These are phyloP conservation scores for Paraphoma sp. DNA, from an alignment of 2,329 filamentous ascomycete genomes.

Conservation along the genomic window DNA sequence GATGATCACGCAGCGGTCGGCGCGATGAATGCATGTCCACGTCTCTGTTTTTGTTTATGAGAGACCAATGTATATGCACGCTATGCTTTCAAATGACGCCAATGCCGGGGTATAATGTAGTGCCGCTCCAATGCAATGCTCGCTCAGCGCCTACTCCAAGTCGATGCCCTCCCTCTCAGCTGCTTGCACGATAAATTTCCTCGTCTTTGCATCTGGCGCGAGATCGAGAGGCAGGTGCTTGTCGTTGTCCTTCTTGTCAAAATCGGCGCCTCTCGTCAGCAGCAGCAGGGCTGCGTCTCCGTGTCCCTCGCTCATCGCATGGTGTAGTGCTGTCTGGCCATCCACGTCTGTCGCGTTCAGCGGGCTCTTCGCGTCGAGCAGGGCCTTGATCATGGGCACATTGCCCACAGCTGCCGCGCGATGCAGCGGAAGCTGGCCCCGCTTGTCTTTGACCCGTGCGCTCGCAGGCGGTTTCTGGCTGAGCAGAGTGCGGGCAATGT, in stretches of 20 bases:
- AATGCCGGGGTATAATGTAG: constrained; percentile 3
- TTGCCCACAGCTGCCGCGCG: constrained; percentile 89
- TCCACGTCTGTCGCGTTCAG: constrained; percentile 82
- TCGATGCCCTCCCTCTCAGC: constrained; percentile 88
- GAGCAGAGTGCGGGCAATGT: constrained; percentile 79
- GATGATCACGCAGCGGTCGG: too few species aligned
- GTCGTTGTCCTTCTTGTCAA: constrained; percentile 75
- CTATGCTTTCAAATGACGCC: constrained; percentile 5
- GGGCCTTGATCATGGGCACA: constrained; percentile 81
- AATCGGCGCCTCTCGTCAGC: constrained; percentile 84
- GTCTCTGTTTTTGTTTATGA: too few species aligned
- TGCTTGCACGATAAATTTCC: constrained; percentile 75
- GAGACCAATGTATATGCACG: neutral
- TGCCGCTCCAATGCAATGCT: neutral
- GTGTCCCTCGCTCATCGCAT: constrained; percentile 76
- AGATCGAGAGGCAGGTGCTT: constrained; percentile 78
- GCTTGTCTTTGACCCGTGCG: constrained; percentile 79
- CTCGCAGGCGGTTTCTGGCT: constrained; percentile 70
- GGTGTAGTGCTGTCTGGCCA: constrained; percentile 89
- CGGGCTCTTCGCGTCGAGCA: constrained; percentile 81
- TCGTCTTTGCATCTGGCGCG: constrained; percentile 85
- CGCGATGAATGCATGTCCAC: neutral
- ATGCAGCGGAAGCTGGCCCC: constrained; percentile 90
- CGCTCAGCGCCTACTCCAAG: constrained; percentile 41
- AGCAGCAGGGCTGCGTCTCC: constrained; percentile 83